These are phyloP conservation scores for Wickerhamiella occidentalis DNA, from an alignment of 805 yeast genomes.

Conservation along the genomic window DNA sequence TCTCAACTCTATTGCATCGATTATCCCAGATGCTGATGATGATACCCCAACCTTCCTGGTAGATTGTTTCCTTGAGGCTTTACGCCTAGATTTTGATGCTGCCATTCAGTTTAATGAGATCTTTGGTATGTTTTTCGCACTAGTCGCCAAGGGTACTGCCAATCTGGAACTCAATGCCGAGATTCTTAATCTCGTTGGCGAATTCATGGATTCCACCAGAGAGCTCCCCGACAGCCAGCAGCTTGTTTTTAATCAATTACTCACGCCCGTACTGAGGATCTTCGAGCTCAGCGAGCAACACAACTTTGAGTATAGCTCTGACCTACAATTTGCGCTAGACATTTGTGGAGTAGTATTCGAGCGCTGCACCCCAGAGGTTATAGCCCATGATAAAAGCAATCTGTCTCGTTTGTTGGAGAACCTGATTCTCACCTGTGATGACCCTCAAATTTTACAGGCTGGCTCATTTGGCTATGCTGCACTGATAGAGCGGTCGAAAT, in stretches of 20 bases:
- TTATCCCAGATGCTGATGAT: constrained; percentile 56
- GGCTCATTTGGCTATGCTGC: constrained; percentile 64
- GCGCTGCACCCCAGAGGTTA: constrained; percentile 21
- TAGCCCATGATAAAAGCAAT: constrained; percentile 17
- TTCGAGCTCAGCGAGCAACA: constrained; percentile 8
- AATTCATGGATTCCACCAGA: constrained; percentile 40
- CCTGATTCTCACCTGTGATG: constrained; percentile 41
- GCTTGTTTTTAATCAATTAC: constrained; percentile 14
- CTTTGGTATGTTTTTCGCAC: constrained; percentile 44
- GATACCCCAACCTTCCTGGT: constrained; percentile 66
- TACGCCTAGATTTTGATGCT: constrained; percentile 35
- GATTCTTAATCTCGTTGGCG: constrained; percentile 55
- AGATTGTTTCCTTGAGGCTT: constrained; percentile 52
- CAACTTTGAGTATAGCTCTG: constrained; percentile 44
- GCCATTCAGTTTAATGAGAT: constrained; percentile 29
- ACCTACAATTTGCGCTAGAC: constrained; percentile 46
- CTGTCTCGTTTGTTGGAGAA: constrained; percentile 33
- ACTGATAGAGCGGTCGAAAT: constrained; percentile 34
- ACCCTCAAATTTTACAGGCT: constrained; percentile 64
- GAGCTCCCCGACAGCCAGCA: constrained; percentile 21
- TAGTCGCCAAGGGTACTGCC: constrained; percentile 62
- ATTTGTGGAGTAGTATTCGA: constrained; percentile 25
- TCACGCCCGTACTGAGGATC: constrained; percentile 17
- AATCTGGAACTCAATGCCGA: constrained; percentile 59
- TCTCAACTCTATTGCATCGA: constrained; percentile 29